Percentiles rank a stretch among this genome's conserved stretches.
Evolutionary conservation across 2,329 filamentous ascomycete species (phyloP).

Genomic region (Venturia effusa): DNA sequence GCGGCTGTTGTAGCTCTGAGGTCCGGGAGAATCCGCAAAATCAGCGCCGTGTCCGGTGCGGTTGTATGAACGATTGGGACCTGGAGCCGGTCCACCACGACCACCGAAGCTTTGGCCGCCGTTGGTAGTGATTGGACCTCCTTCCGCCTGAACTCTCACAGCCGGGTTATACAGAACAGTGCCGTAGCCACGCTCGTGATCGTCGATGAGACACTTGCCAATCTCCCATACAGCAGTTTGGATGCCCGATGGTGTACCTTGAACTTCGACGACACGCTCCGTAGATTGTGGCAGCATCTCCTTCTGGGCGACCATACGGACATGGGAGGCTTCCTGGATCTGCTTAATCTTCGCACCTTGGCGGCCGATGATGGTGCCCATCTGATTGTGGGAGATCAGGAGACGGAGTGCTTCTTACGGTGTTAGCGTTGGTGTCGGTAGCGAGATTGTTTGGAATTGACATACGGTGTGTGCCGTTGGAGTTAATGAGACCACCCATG

Average conservation of each 20-base stretch:
- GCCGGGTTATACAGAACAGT: constrained; percentile 97
- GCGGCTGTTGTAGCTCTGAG: constrained; percentile 44
- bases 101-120: constrained; percentile 40
- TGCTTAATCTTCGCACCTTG: constrained; percentile 98
- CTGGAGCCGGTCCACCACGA: constrained; percentile 14
- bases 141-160: constrained; percentile 65
- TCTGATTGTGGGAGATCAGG: constrained; percentile 98
- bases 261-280: constrained; percentile 93
- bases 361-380: constrained; percentile 97
- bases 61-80: constrained; percentile 51
- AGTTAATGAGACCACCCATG: constrained; percentile 83
- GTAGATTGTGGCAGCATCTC: constrained; percentile 99
- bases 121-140: constrained; percentile 30
- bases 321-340: constrained; percentile 91
- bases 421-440: constrained; percentile 17
- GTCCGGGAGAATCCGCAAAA: constrained; percentile 72
- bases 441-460: constrained; percentile 16
- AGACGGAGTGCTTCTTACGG: constrained; percentile 70
- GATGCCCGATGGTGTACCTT: constrained; percentile 88
- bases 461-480: constrained; percentile 90
- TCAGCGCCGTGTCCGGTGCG: constrained; percentile 94
- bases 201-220: constrained; percentile 94
- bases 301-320: constrained; percentile 98
- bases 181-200: constrained; percentile 93
- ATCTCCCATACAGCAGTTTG: constrained; percentile 98